Base-by-base conservation (phyloP, 2,329 filamentous ascomycete species). In the Akanthomyces muscarius region DNA sequence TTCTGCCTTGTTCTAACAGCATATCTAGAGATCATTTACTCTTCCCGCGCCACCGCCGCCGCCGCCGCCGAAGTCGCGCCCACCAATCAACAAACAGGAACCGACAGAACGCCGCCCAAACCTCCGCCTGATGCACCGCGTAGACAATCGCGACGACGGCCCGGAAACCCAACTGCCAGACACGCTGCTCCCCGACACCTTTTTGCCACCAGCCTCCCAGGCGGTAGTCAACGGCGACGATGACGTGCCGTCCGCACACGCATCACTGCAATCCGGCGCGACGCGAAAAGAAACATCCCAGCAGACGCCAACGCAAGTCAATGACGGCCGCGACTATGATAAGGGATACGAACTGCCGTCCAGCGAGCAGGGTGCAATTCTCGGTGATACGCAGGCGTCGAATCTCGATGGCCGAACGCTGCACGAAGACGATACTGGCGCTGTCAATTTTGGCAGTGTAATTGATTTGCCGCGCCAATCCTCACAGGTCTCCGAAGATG, bases 301-400 rank as follows among this genome's bases (percentile, higher is more conserved):
- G 47, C 77, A 81, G 62, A 83, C 83, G 11, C 80, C 81, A 1
- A 86, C 84, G 1, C 84, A 86, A 71, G 75, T 78, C 63, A 86
- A 86, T 66, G 78, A 81, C 51, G 82, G 77, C 53, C 80, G 83
- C 44, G 84, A 84, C 71, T 86, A 86, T 67, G 79, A 80, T 73
- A 77, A 66, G 76, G 81, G 72, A 65, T 74, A 66, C 64, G 65
- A 71, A 13, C 56, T 71, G 33, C 21, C 55, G 71, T 11, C 73
- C 64, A 41, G 74, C 65, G 62, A 76, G 71, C 55, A 69, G 71
- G 18, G 55, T 65, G 44, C 66, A 67, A 21, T 68, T 62, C 47
- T 48, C 13, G 59, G 14, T 10, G 66, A 68, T 42, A 71, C 70
- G 1, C 69, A 76, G 44, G 65, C 67, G 13, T 69, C 67, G 3